phyloP scores from a whole-genome alignment of 2,329 filamentous ascomycete species.

The Aspergillaceae sp. region DNA sequence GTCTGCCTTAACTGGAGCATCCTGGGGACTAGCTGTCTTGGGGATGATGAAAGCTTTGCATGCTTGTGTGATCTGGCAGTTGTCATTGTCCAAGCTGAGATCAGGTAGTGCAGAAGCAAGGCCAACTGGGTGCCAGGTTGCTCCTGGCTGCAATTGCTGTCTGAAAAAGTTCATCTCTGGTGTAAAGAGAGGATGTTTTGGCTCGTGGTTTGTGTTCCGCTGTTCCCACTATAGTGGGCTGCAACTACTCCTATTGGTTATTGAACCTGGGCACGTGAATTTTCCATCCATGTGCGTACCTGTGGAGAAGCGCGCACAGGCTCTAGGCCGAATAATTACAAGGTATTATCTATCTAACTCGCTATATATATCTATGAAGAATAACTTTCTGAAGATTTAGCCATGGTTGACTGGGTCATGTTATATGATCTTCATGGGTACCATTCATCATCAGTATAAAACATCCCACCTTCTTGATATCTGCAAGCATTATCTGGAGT shows the following conservation, averaged over 20 bases:
- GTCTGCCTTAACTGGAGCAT: slow-evolving; percentile 21
- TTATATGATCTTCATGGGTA: too few species aligned
- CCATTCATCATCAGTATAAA: too few species aligned
- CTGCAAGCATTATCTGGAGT: too few species aligned
- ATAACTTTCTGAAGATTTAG: too few species aligned
- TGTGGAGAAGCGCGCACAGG: too few species aligned
- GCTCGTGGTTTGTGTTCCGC: background rate
- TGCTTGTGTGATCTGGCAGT: slow-evolving; percentile 38
- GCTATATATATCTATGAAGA: too few species aligned
- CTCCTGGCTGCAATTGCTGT: slow-evolving; percentile 13
- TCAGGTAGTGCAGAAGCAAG: slow-evolving; percentile 49
- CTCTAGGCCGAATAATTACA: too few species aligned
- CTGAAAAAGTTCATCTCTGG: slow-evolving; percentile 16
- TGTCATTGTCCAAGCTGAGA: slow-evolving; percentile 33
- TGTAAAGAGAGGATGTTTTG: background rate
- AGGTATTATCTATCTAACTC: too few species aligned
- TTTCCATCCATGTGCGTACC: background rate
- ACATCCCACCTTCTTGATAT: too few species aligned
- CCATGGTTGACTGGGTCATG: too few species aligned
- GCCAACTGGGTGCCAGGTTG: slow-evolving; percentile 49
- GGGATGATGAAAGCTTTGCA: slow-evolving; percentile 53
- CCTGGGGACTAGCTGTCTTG: slow-evolving; percentile 20
- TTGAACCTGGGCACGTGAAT: background rate
- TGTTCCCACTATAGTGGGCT: background rate
- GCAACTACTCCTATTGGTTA: background rate